phyloP scores from a whole-genome alignment of 805 yeast species.

The Yamadazyma nakazawae region DNA sequence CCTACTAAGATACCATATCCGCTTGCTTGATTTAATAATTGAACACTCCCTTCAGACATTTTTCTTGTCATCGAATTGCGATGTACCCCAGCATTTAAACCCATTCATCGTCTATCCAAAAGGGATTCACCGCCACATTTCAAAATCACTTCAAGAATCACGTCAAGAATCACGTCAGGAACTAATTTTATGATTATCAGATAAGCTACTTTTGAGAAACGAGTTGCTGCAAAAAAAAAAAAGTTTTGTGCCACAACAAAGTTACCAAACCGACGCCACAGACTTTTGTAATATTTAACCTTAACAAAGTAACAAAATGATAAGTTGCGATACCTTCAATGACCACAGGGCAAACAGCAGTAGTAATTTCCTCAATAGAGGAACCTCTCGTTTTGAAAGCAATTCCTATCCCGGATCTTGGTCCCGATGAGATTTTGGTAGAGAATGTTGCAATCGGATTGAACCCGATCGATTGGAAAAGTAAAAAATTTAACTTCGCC shows the following conservation, averaged over 20 bases:
- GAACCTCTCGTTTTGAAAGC: slow-evolving; percentile 3
- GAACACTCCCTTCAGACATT: slow-evolving; percentile 12
- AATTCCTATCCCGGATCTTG: slow-evolving; percentile 15
- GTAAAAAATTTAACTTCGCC: slow-evolving; percentile 44
- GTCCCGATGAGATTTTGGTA: slow-evolving; percentile 22
- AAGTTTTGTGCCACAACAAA: background rate
- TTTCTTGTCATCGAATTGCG: background rate
- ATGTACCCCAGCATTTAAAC: background rate
- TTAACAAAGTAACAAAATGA: background rate
- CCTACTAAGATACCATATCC: slow-evolving; percentile 33
- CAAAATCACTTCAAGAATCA: background rate
- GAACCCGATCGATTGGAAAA: slow-evolving; percentile 51
- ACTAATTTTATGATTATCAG: background rate
- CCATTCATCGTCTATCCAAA: background rate
- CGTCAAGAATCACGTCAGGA: background rate
- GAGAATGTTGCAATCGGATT: slow-evolving; percentile 35
- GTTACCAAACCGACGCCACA: background rate
- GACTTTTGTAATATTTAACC: background rate
- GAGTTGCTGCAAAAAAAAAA: background rate
- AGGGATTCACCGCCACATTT: background rate
- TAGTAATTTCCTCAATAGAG: slow-evolving; percentile 3
- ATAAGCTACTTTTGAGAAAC: background rate
- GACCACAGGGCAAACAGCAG: slow-evolving; percentile 7
- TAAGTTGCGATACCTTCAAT: background rate
- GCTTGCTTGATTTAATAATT: slow-evolving; percentile 21